These are phyloP conservation scores for Neurospora sublineolata DNA, from an alignment of 495 filamentous ascomycete species.

Conservation along the genomic window DNA sequence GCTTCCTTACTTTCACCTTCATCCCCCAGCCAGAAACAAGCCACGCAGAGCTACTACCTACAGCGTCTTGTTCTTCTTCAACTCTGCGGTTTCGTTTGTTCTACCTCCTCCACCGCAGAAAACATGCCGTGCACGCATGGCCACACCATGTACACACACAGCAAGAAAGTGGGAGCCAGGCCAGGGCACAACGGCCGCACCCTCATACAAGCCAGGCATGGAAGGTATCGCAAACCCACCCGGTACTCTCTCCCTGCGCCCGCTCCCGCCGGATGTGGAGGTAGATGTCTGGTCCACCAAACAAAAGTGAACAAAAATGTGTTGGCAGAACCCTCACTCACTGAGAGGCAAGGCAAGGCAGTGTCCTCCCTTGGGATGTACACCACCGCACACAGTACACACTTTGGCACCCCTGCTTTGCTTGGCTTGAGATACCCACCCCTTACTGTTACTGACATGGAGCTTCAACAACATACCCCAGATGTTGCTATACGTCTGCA, in stretches of 20 bases:
- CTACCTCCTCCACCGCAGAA: slow-evolving; percentile 3
- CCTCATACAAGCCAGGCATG: slow-evolving; percentile 4
- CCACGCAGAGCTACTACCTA: neutral
- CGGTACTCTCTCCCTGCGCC: slow-evolving; percentile 5
- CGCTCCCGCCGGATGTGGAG: slow-evolving; percentile 4
- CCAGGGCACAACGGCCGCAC: slow-evolving; percentile 1
- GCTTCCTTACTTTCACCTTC: neutral
- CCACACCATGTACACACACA: slow-evolving; percentile 1
- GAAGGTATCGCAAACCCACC: slow-evolving; percentile 7
- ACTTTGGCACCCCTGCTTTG: neutral
- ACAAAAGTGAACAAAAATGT: slow-evolving; percentile 7
- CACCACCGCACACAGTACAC: neutral
- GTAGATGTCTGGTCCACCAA: slow-evolving; percentile 13
- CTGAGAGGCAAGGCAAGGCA: neutral
- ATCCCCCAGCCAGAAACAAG: neutral
- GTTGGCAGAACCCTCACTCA: slow-evolving; percentile 9
- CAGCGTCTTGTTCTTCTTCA: neutral
- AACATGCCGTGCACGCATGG: slow-evolving; percentile 5
- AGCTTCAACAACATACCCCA: neutral
- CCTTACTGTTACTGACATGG: neutral
- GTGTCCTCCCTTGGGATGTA: neutral
- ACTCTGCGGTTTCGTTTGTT: slow-evolving; percentile 5
- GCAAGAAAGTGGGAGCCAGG: neutral
- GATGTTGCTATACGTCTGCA: neutral
- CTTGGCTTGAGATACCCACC: neutral